Conservation (phyloP, 2,329 filamentous ascomycete species). For the Paecilomyces fulvus region DNA sequence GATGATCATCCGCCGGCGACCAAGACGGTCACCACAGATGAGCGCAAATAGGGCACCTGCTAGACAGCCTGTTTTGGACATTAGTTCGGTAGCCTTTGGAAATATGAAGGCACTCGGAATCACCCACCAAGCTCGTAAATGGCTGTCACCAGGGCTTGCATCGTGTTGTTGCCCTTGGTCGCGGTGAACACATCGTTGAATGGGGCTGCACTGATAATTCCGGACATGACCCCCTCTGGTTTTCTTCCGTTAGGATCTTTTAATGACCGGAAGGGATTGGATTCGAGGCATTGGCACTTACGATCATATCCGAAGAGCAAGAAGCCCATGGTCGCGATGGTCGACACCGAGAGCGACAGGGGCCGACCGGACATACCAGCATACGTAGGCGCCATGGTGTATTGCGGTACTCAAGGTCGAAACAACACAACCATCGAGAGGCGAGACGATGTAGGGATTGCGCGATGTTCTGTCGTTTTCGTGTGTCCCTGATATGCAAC, state of each 20-base stretch:
- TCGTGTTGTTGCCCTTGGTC: slow-evolving; percentile 30
- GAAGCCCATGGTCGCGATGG: slow-evolving; percentile 57
- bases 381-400: slow-evolving; percentile 45
- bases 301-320: slow-evolving; percentile 53
- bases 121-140: slow-evolving; percentile 39
- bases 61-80: slow-evolving; percentile 6
- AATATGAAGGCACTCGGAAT: background rate
- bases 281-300: slow-evolving; percentile 15
- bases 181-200: slow-evolving; percentile 28
- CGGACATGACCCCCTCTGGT: slow-evolving; percentile 32
- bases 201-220: slow-evolving; percentile 25
- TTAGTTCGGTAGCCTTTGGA: background rate
- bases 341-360: slow-evolving; percentile 50
- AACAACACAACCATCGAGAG: background rate
- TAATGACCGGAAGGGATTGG: background rate
- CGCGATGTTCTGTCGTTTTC: background rate
- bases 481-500: background rate
- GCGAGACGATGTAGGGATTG: background rate
- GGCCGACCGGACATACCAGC: slow-evolving; percentile 52
- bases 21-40: slow-evolving; percentile 9
- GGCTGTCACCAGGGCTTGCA: slow-evolving; percentile 42
- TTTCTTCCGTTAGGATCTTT: background rate
- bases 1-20: slow-evolving; percentile 35
- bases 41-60: slow-evolving; percentile 9
- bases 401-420: background rate